Conservation (phyloP, 495 filamentous ascomycete species). For the Xylaria castorea region DNA sequence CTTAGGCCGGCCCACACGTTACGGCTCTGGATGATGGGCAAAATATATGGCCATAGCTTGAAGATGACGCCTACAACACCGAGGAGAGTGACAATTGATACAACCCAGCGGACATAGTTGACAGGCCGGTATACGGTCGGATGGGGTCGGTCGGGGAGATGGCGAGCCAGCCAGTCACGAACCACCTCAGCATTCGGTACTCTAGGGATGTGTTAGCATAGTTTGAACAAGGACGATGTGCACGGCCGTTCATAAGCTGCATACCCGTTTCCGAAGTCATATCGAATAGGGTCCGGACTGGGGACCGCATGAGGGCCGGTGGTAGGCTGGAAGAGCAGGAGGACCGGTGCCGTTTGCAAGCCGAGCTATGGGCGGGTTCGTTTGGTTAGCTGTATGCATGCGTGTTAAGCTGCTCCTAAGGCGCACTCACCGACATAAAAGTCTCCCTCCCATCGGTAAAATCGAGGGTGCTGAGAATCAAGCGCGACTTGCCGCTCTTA, state of each 20-base stretch:
- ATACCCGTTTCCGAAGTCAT: constrained; percentile 86
- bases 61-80: constrained; percentile 71
- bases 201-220: constrained; percentile 48
- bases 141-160: constrained; percentile 76
- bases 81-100: constrained; percentile 68
- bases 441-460: constrained; percentile 83
- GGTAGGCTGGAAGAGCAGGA: constrained; percentile 89
- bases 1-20: constrained; percentile 94
- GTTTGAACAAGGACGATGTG: not conserved
- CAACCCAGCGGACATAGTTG: constrained; percentile 81
- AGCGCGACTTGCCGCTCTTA: constrained; percentile 70
- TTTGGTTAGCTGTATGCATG: not conserved
- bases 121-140: constrained; percentile 80
- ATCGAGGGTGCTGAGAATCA: constrained; percentile 87
- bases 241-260: constrained; percentile 25
- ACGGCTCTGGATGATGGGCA: constrained; percentile 88
- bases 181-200: constrained; percentile 77
- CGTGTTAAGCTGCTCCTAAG: not conserved
- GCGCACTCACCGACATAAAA: constrained; percentile 76
- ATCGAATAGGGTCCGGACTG: constrained; percentile 73
- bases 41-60: constrained; percentile 79
- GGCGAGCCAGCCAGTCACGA: constrained; percentile 77
- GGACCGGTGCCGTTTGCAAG: constrained; percentile 92
- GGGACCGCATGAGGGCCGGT: constrained; percentile 79
- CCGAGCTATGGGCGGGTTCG: constrained; percentile 66